A percentile compares a stretch with the other conserved stretches of the same genome.
Evolutionary conservation across 768 basidiomycete genomes (phyloP).

Genomic region (Trametopsis cervina): DNA sequence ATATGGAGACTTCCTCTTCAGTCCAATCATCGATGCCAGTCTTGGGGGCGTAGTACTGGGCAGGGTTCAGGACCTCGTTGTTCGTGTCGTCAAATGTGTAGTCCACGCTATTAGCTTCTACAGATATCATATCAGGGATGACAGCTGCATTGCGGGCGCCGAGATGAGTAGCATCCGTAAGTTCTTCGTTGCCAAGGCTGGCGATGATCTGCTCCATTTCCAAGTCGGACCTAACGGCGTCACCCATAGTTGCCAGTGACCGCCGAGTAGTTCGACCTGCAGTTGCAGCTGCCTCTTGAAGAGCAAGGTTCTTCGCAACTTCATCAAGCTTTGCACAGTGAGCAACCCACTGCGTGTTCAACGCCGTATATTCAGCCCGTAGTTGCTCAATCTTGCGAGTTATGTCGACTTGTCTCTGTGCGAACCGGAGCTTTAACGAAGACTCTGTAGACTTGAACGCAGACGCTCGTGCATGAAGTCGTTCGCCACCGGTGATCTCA

Average conservation of each 20-base stretch:
- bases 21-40: slow-evolving; percentile 87
- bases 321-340: slow-evolving; percentile 69
- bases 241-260: slow-evolving; percentile 64
- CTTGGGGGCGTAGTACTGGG: slow-evolving; percentile 64
- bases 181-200: slow-evolving; percentile 86
- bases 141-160: slow-evolving; percentile 77
- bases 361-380: slow-evolving; percentile 55
- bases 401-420: slow-evolving; percentile 41
- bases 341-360: slow-evolving; percentile 67
- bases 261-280: slow-evolving; percentile 65
- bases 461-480: slow-evolving; percentile 28
- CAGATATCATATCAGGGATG: slow-evolving; percentile 87
- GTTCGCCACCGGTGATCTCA: slow-evolving; percentile 36
- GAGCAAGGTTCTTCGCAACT: slow-evolving; percentile 36
- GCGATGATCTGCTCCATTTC: slow-evolving; percentile 98
- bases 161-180: slow-evolving; percentile 88
- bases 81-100: slow-evolving; percentile 82
- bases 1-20: slow-evolving; percentile 70
- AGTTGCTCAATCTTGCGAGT: slow-evolving; percentile 50
- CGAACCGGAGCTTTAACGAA: slow-evolving; percentile 48
- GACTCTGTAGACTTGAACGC: slow-evolving; percentile 36
- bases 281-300: slow-evolving; percentile 36
- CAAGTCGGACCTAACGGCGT: slow-evolving; percentile 88
- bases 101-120: slow-evolving; percentile 52
- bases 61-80: slow-evolving; percentile 68